Base-by-base conservation (phyloP, 2,329 filamentous ascomycete genomes). In the Talaromyces rugulosus region DNA sequence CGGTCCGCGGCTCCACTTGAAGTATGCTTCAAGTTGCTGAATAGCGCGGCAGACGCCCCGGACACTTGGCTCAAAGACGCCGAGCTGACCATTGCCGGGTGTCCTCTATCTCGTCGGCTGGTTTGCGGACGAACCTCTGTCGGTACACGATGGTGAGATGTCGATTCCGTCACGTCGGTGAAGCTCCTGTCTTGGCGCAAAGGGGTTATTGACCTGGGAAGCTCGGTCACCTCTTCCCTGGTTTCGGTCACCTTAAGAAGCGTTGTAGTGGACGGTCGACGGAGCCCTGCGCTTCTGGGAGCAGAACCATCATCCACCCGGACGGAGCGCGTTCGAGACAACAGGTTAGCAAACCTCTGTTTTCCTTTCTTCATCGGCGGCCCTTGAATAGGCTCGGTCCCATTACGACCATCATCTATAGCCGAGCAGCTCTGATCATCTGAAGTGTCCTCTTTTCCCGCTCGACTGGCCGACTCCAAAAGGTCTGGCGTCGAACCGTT, bases 1-100 rank as follows among this genome's bases (percentile, higher is more conserved):
- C 83, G 82, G 66, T 91, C 90, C 27, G 90, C 91, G 60, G 90
- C 89, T 68, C 88, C 89, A 57, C 85, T 89, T 18, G 88, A 88
- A 5, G 88, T 87, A 67, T 84, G 88, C 66, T 89, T 90, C 53
- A 95, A 78, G 61, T 89, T 91, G 66, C 84, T 89, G 70, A 95
- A 85, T 60, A 95, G 87, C 2, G 83, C 82, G 58, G 82, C 80
- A 16, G 87, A 86, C 51, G 79, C 81, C 55, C 83, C 86, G 54
- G 81, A 77, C 8, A 78, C 68, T 81, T 85, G 66, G 73, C 78
- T 70, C 77, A 82, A 60, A 58, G 76, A 74, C 75, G 74, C 75
- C 68, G 70, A 79, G 64, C 67, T 84, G 78, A 71, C 72, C 67
- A 79, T 72, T 33, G 72, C 69, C 34, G 71, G 67, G 60, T 76